A percentile compares a stretch with the other conserved stretches of the same genome.
Evolutionary conservation across 2,329 filamentous ascomycete species (phyloP).

Genomic region (Pseudocercospora musae): DNA sequence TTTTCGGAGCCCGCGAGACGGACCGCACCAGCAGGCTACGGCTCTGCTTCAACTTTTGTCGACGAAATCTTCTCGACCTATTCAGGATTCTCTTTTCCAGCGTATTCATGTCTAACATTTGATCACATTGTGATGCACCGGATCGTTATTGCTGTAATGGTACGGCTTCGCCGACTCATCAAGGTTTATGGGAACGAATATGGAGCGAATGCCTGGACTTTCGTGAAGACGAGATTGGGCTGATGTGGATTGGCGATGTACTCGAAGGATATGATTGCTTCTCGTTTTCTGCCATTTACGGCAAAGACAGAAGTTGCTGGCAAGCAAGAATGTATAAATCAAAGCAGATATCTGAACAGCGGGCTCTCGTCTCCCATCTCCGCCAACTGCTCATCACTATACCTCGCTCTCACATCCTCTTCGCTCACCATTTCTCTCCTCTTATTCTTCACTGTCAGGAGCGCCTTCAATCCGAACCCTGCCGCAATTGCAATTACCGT

Average conservation of each 20-base stretch:
- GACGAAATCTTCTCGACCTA: conserved; percentile 41
- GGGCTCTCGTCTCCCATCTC: neutral
- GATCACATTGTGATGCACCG: conserved; percentile 61
- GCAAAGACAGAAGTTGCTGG: neutral
- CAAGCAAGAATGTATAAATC: neutral
- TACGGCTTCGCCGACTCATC: conserved; percentile 57
- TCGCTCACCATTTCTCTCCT: neutral
- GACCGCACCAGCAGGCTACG: conserved; percentile 41
- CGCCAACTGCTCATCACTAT: neutral
- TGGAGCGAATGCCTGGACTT: conserved; percentile 56
- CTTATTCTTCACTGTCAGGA: neutral
- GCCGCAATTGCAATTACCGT: neutral
- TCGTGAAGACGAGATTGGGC: conserved; percentile 54
- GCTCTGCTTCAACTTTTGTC: conserved; percentile 41
- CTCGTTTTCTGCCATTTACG: neutral
- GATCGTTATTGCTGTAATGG: conserved; percentile 61
- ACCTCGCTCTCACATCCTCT: neutral
- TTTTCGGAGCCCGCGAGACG: conserved; percentile 46
- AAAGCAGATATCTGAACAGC: neutral
- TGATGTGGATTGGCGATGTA: neutral
- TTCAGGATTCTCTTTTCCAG: conserved; percentile 51
- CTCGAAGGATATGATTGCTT: neutral
- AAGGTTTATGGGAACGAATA: conserved; percentile 62
- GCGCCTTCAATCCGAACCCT: neutral
- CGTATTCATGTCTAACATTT: conserved; percentile 53